These are phyloP conservation scores for Neopestalotiopsis sp. DNA, from an alignment of 2,329 filamentous ascomycete species.

Conservation along the genomic window DNA sequence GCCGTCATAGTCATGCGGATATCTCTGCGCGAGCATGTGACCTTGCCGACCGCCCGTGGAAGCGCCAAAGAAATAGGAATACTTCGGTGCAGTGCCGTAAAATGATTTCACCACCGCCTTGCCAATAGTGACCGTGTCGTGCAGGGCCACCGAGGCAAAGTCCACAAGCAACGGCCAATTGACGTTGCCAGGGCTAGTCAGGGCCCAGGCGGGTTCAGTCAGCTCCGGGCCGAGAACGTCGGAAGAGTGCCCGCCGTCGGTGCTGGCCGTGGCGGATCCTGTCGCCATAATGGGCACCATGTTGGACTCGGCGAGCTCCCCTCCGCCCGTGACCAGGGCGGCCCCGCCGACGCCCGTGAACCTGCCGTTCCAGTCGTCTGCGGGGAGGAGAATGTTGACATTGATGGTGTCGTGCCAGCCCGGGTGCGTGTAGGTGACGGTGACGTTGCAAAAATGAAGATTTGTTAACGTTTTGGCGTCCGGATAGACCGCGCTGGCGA, in stretches of 20 bases:
- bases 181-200: conserved; percentile 30
- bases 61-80: conserved; percentile 61
- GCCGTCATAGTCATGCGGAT: conserved; percentile 60
- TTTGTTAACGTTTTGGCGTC: conserved; percentile 5
- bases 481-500: conserved; percentile 4
- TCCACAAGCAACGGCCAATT: conserved; percentile 29
- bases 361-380: conserved; percentile 41
- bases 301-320: conserved; percentile 18
- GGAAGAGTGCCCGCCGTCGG: conserved; percentile 30
- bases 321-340: conserved; percentile 33
- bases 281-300: conserved; percentile 28
- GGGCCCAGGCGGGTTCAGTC: conserved; percentile 26
- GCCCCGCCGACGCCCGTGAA: conserved; percentile 46
- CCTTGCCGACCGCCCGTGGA: conserved; percentile 62
- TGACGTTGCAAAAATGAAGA: conserved; percentile 46
- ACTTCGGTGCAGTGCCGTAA: conserved; percentile 49
- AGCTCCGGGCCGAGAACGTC: conserved; percentile 1
- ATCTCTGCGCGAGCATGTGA: conserved; percentile 54
- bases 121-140: conserved; percentile 53
- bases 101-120: conserved; percentile 54
- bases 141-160: conserved; percentile 32
- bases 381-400: conserved; percentile 42
- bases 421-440: conserved; percentile 47
- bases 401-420: conserved; percentile 44
- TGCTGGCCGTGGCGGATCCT: conserved; percentile 32